A percentile compares a stretch with the other conserved stretches of the same genome.
phyloP scores from a whole-genome alignment of 225 moss, liverwort and hornwort species.

The Rhytidiadelphus loreus region DNA sequence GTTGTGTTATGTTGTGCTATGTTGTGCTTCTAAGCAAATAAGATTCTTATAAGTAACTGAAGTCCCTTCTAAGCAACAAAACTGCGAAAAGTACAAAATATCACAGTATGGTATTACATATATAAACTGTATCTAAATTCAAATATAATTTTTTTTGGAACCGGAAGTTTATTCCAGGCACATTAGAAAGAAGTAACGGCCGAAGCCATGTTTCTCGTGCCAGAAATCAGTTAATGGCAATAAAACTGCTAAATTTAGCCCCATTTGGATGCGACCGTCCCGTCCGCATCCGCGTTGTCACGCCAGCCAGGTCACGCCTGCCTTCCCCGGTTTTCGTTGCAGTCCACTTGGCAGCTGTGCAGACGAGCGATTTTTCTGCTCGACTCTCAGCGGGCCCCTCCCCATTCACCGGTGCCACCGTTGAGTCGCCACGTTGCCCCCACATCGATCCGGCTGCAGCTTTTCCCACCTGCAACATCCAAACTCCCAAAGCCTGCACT shows the following conservation, averaged over 20 bases:
- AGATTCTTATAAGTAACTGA: not conserved
- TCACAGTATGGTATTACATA: too few relatives aligned
- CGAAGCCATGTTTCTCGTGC: not conserved
- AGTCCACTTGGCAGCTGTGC: slow-evolving; percentile 3
- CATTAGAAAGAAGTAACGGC: not conserved
- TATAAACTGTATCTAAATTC: too few relatives aligned
- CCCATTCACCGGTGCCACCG: too few relatives aligned
- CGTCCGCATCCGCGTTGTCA: not conserved
- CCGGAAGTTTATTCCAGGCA: not conserved
- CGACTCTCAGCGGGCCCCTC: not conserved
- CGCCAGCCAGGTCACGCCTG: not conserved
- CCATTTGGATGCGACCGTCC: too few relatives aligned
- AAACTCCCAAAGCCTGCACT: not conserved
- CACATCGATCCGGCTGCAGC: not conserved
- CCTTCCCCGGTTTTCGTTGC: not conserved
- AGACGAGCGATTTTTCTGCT: not conserved
- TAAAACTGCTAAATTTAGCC: not conserved
- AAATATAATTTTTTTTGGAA: not conserved
- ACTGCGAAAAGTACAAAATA: too few relatives aligned
- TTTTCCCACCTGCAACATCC: not conserved
- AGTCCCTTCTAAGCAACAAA: too few relatives aligned
- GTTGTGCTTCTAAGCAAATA: not conserved
- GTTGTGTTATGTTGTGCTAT: too few relatives aligned
- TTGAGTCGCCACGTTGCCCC: not conserved
- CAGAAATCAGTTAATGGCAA: not conserved